phyloP scores from a whole-genome alignment of 495 filamentous ascomycete genomes.

The Hapsidospora chrysogenum region DNA sequence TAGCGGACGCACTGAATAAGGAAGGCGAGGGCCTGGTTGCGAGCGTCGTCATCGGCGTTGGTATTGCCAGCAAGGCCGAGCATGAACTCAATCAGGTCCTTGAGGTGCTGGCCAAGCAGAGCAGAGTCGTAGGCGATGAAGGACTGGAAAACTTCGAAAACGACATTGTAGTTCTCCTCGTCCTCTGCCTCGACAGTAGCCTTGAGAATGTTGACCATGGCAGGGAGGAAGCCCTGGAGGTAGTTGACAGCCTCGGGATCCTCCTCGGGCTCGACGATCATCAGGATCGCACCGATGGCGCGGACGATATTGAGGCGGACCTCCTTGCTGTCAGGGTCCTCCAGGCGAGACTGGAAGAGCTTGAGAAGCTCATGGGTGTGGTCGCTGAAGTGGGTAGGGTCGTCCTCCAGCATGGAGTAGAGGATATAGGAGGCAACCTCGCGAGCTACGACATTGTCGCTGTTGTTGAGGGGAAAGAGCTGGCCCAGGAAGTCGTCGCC shows the following conservation, averaged over 20 bases:
- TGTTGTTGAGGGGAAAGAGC: conserved; percentile 56
- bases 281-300: conserved; percentile 75
- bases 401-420: conserved; percentile 72
- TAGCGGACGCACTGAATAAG: conserved; percentile 82
- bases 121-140: conserved; percentile 76
- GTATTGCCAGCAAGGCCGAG: conserved; percentile 66
- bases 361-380: conserved; percentile 61
- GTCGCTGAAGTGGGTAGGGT: conserved; percentile 63
- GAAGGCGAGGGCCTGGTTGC: conserved; percentile 83
- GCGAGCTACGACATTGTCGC: conserved; percentile 55
- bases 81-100: conserved; percentile 87
- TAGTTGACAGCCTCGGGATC: conserved; percentile 50
- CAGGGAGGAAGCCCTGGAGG: conserved; percentile 63
- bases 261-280: conserved; percentile 75
- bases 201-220: conserved; percentile 84
- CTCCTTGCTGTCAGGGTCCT: conserved; percentile 75
- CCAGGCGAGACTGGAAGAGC: conserved; percentile 75
- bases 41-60: conserved; percentile 61
- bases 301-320: conserved; percentile 92
- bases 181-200: conserved; percentile 57
- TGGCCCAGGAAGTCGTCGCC: conserved; percentile 70
- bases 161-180: conserved; percentile 72
- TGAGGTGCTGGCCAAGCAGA: conserved; percentile 72
- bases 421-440: conserved; percentile 88
- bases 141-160: conserved; percentile 96